Evolutionary conservation across 495 filamentous ascomycete species (phyloP).

Genomic region (Aspergillus baeticus): DNA sequence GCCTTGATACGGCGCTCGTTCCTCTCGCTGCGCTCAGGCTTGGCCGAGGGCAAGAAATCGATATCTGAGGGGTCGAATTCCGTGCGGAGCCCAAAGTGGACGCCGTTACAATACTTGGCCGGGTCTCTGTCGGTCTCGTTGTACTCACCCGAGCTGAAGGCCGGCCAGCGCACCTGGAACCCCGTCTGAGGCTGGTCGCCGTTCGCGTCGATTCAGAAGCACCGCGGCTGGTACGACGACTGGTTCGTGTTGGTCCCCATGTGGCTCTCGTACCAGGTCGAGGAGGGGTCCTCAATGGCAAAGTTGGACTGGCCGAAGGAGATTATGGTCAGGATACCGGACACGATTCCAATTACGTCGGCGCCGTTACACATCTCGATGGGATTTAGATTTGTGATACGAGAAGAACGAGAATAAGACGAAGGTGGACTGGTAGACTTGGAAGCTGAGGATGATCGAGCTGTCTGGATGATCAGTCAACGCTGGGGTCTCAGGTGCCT

Average conservation of each 20-base stretch:
- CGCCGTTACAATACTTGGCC: background rate
- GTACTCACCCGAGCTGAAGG: background rate
- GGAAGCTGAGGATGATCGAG: background rate
- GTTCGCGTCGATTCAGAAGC: constrained; percentile 16
- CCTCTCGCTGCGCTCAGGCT: background rate
- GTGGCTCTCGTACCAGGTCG: constrained; percentile 16
- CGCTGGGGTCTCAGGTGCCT: too few relatives aligned
- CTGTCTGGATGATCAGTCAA: background rate
- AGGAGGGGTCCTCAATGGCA: background rate
- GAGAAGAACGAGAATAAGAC: background rate
- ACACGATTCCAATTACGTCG: constrained; percentile 14
- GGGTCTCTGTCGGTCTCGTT: constrained; percentile 11
- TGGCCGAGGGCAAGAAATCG: constrained; percentile 3
- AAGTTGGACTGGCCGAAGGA: constrained; percentile 11
- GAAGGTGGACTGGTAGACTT: background rate
- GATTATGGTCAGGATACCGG: constrained; percentile 13
- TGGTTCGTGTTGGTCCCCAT: constrained; percentile 13
- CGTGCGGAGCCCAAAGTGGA: constrained; percentile 14
- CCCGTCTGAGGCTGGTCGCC: constrained; percentile 15
- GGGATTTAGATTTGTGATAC: background rate
- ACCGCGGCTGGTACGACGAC: constrained; percentile 10
- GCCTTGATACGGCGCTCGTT: background rate
- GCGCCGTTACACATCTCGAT: constrained; percentile 3
- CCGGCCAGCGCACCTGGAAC: constrained; percentile 15
- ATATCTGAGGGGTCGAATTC: constrained; percentile 10